A percentile compares a stretch with the other conserved stretches of the same genome.
phyloP scores from a whole-genome alignment of 2,329 filamentous ascomycete species.

The Sarocladiaceae sp. region DNA sequence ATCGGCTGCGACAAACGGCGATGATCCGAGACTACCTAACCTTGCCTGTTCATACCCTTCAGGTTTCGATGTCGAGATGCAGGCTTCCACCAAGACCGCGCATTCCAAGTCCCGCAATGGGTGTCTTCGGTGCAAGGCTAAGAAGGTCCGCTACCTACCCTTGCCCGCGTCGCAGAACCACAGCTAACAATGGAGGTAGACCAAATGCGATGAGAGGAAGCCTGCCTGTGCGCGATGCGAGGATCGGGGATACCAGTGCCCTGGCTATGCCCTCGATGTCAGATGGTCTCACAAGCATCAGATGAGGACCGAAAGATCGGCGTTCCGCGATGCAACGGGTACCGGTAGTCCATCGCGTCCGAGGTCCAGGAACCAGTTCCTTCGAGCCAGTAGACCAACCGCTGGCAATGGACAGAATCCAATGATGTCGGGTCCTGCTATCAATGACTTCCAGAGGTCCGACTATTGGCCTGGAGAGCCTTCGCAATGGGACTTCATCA shows the following conservation, averaged over 20 bases:
- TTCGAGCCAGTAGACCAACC: too few species aligned
- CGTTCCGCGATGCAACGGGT: too few species aligned
- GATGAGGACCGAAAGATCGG: background rate
- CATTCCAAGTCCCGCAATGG: conserved; percentile 11
- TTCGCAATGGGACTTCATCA: background rate
- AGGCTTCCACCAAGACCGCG: background rate
- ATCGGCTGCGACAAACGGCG: too few species aligned
- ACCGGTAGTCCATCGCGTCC: too few species aligned
- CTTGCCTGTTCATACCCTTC: too few species aligned
- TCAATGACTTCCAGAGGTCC: background rate
- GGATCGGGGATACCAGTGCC: conserved; percentile 16
- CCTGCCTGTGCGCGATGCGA: conserved; percentile 16
- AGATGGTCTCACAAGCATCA: conserved; percentile 20
- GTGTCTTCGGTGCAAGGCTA: conserved; percentile 11
- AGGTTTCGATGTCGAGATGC: too few species aligned
- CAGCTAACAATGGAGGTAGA: conserved; percentile 13
- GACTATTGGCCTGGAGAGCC: background rate
- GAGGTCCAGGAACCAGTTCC: too few species aligned
- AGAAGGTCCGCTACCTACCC: conserved; percentile 9
- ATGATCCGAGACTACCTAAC: too few species aligned
- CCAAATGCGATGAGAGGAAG: conserved; percentile 19
- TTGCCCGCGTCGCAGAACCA: background rate
- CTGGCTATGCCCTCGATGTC: conserved; percentile 19
- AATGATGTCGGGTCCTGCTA: background rate
- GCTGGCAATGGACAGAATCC: too few species aligned